These are phyloP conservation scores for Pichia sporocuriosa DNA, from an alignment of 805 yeast genomes.

Conservation along the genomic window DNA sequence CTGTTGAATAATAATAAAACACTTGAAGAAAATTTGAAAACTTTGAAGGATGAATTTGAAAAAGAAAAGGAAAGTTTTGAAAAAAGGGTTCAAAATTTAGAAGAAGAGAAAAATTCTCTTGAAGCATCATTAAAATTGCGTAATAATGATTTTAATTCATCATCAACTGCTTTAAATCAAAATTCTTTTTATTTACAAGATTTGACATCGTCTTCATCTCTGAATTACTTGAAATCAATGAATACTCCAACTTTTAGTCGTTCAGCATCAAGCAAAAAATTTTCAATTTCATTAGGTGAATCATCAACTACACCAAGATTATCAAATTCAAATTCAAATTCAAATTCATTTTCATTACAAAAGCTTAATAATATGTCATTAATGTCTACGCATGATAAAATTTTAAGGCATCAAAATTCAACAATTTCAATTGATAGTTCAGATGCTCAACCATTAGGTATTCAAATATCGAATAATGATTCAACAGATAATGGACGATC, in stretches of 20 bases:
- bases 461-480: background rate
- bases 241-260: slow-evolving; percentile 16
- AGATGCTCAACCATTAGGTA: slow-evolving; percentile 5
- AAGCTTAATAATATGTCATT: slow-evolving; percentile 11
- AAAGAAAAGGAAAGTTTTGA: slow-evolving; percentile 22
- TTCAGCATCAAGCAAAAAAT: slow-evolving; percentile 23
- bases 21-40: slow-evolving; percentile 14
- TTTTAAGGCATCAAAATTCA: slow-evolving; percentile 18
- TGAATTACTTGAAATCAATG: slow-evolving; percentile 14
- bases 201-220: slow-evolving; percentile 22
- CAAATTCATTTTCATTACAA: slow-evolving; percentile 10
- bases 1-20: slow-evolving; percentile 23
- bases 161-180: slow-evolving; percentile 3
- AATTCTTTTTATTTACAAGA: slow-evolving; percentile 28
- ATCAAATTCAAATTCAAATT: slow-evolving; percentile 1
- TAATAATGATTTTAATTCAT: slow-evolving; percentile 5
- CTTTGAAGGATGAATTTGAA: slow-evolving; percentile 25
- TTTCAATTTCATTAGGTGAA: slow-evolving; percentile 37
- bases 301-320: slow-evolving; percentile 41
- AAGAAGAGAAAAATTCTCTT: slow-evolving; percentile 24
- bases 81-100: slow-evolving; percentile 21
- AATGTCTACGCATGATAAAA: slow-evolving; percentile 15
- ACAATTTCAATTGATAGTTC: slow-evolving; percentile 10
- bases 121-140: slow-evolving; percentile 14
- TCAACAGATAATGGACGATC: background rate